Base-by-base conservation (phyloP, 352 stramenopile species). In the Lagenidium sp. region DNA sequence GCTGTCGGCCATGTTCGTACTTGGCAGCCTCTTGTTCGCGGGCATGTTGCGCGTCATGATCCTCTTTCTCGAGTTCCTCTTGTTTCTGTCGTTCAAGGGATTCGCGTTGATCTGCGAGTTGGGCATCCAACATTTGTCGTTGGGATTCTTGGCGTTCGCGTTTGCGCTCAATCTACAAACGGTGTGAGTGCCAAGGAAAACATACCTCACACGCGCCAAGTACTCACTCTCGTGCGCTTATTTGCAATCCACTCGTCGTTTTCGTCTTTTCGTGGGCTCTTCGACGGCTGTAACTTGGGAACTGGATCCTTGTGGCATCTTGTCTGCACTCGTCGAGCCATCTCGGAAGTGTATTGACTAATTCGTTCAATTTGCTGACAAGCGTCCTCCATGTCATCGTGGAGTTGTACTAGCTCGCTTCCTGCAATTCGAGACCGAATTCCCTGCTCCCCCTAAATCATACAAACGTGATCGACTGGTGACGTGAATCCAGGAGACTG, bases 91-190 rank as follows among this genome's bases (percentile, higher is more conserved):
- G 37, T 15, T 44, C 46, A 15, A 19, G 16, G 44, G 18, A 42
- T 36, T 55, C 39, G 18, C 45, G 53, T 12, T 42, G 41, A 37
- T 69, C 56, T 20, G 45, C 20, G 5, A 63, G 44, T 66, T 66
- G 53, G 36, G 53, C 36, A 7, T 69, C 49, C 24, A 65, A 26
- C 44, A 60, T 45, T 36, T 47, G 39, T 6, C 35, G 44, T 34
- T 61, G 56, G 19, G 50, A 43, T 30, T 66, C 56, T 34, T 34
- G 55, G 4, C n/a, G 55, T n/a, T n/a, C n/a, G n/a, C n/a, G n/a
- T n/a, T n/a, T n/a, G n/a, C n/a, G n/a, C n/a, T n/a, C n/a, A n/a
- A n/a, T n/a, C n/a, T n/a, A n/a, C n/a, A n/a, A n/a, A n/a, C n/a
- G n/a, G n/a, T n/a, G n/a, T n/a, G n/a, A n/a, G n/a, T n/a, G n/a